Evolutionary conservation across 345 rosid species (phyloP).

Genomic region (Arabidopsis thaliana): TAIR10.1 NC_003070.9:1890001-1890500

Average conservation of each 20-base stretch:
- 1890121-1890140: no score
- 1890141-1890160: no score
- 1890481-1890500: conserved; percentile 3
- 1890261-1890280: neutral
- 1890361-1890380: conserved; percentile 49
- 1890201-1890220: neutral
- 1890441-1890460: conserved; percentile 41
- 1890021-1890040: neutral
- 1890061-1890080: no score
- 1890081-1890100: no score
- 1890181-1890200: neutral
- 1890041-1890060: no score
- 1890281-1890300: neutral
- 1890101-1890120: no score
- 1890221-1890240: neutral
- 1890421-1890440: conserved; percentile 20
- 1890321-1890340: conserved; percentile 5
- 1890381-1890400: conserved; percentile 29
- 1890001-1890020: neutral
- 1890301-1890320: conserved; percentile 5
- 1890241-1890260: neutral
- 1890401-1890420: conserved; percentile 21
- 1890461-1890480: conserved; percentile 45
- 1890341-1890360: conserved; percentile 36
- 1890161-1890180: neutral